Evolutionary conservation across 768 basidiomycete genomes (phyloP), one percentile per base, ranked within the genome.

Genomic region (Boletus bicolor): DNA sequence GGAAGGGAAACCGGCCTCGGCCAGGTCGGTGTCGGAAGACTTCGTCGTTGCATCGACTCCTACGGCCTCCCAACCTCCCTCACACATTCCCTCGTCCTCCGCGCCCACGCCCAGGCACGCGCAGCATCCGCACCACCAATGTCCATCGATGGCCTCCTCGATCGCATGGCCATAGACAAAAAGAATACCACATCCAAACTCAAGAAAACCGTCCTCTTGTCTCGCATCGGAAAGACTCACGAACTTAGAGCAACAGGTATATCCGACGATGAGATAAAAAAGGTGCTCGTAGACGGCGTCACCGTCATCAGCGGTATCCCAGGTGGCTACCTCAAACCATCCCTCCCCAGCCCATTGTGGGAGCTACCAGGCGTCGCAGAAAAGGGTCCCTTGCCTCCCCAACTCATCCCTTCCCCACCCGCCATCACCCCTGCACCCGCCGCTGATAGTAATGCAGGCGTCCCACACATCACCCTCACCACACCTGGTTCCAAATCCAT

Each of bases 401-500:
- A 68, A 30, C 59, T 69, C 19, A 7, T 56, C 17, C 61, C 54
- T 32, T 44, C 56, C 3, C 57, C 59, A 7, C 43, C 55, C 28
- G 28, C 5, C 34, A 17, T 32, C 7, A 5, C 49, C 14, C 38
- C 54, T 3, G n/a, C 39, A 5, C 19, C 59, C 0, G 7, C 30
- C 6, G 26, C 41, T n/a, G 36, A 51, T n/a, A 30, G n/a, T 15
- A 52, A 35, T 2, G 21, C 34, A 19, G 54, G 55, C 26, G 30
- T 64, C 7, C 65, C 65, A 1, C 68, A 67, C 44, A 73, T 85
- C 52, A 72, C 72, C n/a, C 91, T 98, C 88, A 79, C 90, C 14
- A 98, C 97, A 0, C 97, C 97, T 0, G 96, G 97, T 11, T 93
- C 90, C 26, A 98, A 99, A 76, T 94, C 91, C 67, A 89, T 99